A percentile compares a stretch with the other conserved stretches of the same genome.
phyloP scores from a whole-genome alignment of 2,329 filamentous ascomycete species.

The Cladophialophora carrionii region DNA sequence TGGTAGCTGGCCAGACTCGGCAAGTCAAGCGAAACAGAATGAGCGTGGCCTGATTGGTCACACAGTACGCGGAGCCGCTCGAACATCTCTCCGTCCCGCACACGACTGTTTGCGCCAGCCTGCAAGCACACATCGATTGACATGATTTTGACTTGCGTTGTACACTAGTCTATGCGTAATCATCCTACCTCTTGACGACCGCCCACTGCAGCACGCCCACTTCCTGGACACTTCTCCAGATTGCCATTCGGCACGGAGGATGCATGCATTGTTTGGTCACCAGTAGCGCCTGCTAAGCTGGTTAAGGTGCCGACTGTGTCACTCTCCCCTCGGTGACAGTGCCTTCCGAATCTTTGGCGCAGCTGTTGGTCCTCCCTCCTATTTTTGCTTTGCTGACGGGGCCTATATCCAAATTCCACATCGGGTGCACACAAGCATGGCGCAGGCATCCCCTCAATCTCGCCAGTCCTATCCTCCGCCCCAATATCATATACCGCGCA shows the following conservation, averaged over 20 bases:
- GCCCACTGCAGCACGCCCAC: neutral
- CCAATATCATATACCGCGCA: no score
- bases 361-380: neutral
- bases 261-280: no score
- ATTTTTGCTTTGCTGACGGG: neutral
- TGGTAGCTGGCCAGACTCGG: conserved; percentile 6
- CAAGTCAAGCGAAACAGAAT: neutral
- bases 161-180: neutral
- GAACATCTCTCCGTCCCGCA: neutral
- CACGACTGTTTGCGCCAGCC: neutral
- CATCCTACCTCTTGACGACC: neutral
- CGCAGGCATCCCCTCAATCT: no score
- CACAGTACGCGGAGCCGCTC: neutral
- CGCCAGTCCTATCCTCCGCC: no score
- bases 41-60: neutral
- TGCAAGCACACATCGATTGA: neutral
- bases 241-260: no score
- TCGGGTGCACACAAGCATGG: neutral
- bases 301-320: no score
- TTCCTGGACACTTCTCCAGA: neutral
- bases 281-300: neutral
- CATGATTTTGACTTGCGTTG: neutral
- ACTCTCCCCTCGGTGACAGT: neutral
- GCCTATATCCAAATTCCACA: neutral
- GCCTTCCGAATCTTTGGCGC: no score